phyloP scores from a whole-genome alignment of 179 eudicot genomes.

The Spergularia azorica region DNA sequence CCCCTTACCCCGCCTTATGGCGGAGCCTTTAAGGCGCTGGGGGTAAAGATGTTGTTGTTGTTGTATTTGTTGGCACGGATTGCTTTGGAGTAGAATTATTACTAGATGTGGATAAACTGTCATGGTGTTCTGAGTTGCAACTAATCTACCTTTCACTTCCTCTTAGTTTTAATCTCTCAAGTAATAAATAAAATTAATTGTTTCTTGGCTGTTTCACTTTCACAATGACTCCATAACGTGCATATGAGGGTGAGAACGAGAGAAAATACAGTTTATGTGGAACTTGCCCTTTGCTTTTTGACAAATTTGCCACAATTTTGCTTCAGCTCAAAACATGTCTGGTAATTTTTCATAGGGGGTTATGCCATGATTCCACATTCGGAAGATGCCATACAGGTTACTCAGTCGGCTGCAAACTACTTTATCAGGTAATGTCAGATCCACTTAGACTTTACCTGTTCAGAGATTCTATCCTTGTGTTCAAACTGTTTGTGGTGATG shows the following conservation, averaged over 20 bases:
- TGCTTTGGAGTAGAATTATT: too few relatives aligned
- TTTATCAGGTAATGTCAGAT: conserved; percentile 20
- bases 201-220: neutral
- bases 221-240: neutral
- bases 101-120: too few relatives aligned
- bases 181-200: neutral
- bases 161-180: neutral
- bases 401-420: conserved; percentile 21
- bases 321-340: neutral
- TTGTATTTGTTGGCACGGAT: too few relatives aligned
- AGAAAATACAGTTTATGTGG: neutral
- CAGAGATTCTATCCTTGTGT: conserved; percentile 10
- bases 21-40: too few relatives aligned
- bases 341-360: conserved; percentile 14
- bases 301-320: neutral
- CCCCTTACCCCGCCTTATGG: too few relatives aligned
- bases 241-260: neutral
- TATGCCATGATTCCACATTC: conserved; percentile 23
- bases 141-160: too few relatives aligned
- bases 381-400: conserved; percentile 22
- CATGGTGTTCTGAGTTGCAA: too few relatives aligned
- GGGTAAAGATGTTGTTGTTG: too few relatives aligned
- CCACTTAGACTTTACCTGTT: conserved; percentile 11
- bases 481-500: neutral
- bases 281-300: neutral